These are phyloP conservation scores for Phytophthora syringae DNA, from an alignment of 352 stramenopile genomes.

Conservation along the genomic window DNA sequence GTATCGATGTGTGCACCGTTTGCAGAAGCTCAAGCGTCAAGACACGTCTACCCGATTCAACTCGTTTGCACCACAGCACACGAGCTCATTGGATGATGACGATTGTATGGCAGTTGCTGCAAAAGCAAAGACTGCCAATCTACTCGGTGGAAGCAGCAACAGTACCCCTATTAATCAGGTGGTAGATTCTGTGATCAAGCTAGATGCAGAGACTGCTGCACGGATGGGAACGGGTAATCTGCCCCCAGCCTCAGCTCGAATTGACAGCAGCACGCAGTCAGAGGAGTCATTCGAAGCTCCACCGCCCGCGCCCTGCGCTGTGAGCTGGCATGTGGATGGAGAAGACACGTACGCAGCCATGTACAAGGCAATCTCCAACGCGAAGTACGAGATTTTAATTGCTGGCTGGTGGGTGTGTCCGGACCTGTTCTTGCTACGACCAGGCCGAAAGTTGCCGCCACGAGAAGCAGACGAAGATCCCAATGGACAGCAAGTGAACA, in stretches of 20 bases:
- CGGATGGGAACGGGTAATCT: conserved; percentile 36
- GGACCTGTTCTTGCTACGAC: conserved; percentile 83
- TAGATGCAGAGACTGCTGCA: conserved; percentile 32
- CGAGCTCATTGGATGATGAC: conserved; percentile 50
- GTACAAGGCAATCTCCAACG: conserved; percentile 84
- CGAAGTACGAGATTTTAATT: conserved; percentile 92
- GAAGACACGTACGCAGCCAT: conserved; percentile 90
- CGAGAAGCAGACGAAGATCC: conserved; percentile 35
- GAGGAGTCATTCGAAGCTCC: conserved; percentile 56
- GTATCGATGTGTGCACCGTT: conserved; percentile 74
- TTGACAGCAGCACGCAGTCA: conserved; percentile 71
- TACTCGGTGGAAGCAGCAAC: conserved; percentile 20
- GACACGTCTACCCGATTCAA: conserved; percentile 75
- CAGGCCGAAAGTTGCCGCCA: conserved; percentile 55
- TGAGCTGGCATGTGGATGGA: conserved; percentile 88
- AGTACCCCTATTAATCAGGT: conserved; percentile 34
- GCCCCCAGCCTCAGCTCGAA: conserved; percentile 27
- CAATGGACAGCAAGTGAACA: conserved; percentile 54
- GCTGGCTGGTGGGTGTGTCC: conserved; percentile 91
- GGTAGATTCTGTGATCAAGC: conserved; percentile 43
- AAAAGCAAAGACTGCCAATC: conserved; percentile 35
- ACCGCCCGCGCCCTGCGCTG: conserved; percentile 52
- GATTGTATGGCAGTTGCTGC: conserved; percentile 32
- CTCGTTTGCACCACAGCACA: conserved; percentile 77
- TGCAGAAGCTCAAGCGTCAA: conserved; percentile 84